Percentiles rank a stretch among this genome's conserved stretches.
Conservation (phyloP, 1,139 yeast species). For the Zygoascus meyerae region DNA sequence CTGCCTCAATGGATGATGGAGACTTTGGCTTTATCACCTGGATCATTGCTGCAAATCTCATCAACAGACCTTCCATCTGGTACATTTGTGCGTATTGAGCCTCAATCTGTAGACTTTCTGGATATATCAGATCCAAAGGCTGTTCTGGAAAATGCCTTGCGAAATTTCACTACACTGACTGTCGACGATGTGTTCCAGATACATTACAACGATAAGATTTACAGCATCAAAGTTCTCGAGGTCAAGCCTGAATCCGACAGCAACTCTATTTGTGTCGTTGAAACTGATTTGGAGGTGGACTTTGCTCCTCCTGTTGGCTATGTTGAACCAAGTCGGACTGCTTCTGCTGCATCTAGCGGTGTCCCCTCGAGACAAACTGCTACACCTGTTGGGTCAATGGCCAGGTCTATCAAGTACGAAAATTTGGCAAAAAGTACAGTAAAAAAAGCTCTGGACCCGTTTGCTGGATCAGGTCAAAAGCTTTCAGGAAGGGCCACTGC, state of each 20-base stretch:
- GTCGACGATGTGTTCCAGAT: conserved; percentile 82
- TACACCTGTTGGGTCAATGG: conserved; percentile 64
- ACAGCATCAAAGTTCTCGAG: conserved; percentile 79
- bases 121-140: conserved; percentile 96
- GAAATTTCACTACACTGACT: conserved; percentile 85
- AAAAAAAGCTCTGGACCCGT: conserved; percentile 30
- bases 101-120: conserved; percentile 87
- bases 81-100: conserved; percentile 84
- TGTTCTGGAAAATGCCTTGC: conserved; percentile 82
- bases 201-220: conserved; percentile 72
- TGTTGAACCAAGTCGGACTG: conserved; percentile 58
- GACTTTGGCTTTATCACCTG: conserved; percentile 67
- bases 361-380: conserved; percentile 21
- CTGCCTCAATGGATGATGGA: conserved; percentile 97
- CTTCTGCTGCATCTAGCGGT: conserved; percentile 17
- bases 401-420: conserved; percentile 65
- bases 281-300: conserved; percentile 94
- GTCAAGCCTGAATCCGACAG: conserved; percentile 68
- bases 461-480: conserved; percentile 64
- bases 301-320: conserved; percentile 99
- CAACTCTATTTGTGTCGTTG: conserved; percentile 85
- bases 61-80: conserved; percentile 83
- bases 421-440: conserved; percentile 33
- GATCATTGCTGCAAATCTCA: conserved; percentile 64
- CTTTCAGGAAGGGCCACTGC: conserved; percentile 27